phyloP scores from a whole-genome alignment of 345 rosid genomes.

The Eucalyptus rudis region DNA sequence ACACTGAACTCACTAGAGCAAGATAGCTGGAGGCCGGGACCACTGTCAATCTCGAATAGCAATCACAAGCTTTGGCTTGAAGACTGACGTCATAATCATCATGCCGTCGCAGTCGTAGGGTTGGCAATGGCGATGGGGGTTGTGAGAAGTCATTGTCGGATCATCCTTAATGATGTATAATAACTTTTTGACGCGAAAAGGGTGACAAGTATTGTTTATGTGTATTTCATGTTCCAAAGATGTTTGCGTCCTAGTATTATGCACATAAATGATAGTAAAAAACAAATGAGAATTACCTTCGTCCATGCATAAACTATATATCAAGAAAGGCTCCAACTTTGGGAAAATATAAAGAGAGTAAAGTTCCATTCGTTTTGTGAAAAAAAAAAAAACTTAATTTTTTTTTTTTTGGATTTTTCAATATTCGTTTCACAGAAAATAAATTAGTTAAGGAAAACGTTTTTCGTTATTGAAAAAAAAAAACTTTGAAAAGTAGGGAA shows the following conservation, averaged over 20 bases:
- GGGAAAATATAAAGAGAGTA: background rate
- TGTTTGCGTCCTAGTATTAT: background rate
- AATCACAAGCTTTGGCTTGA: background rate
- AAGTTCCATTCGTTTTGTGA: accelerated
- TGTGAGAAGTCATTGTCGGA: background rate
- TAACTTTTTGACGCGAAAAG: background rate
- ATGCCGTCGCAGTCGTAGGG: background rate
- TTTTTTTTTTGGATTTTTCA: no score
- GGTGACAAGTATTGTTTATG: background rate
- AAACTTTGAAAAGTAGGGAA: no score
- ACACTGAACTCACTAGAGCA: background rate
- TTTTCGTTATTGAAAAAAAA: no score
- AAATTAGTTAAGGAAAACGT: no score
- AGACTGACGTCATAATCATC: background rate
- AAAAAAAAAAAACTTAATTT: no score
- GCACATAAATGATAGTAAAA: background rate
- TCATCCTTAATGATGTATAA: background rate
- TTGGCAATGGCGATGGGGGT: background rate
- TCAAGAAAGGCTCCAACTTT: background rate
- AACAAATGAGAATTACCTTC: background rate
- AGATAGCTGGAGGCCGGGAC: background rate
- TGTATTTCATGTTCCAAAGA: background rate
- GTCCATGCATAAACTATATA: background rate
- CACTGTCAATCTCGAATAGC: background rate
- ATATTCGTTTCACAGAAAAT: no score